A percentile compares a stretch with the other conserved stretches of the same genome.
phyloP scores from a whole-genome alignment of 108 stramenopile species.

The Epithemia pelagica region DNA sequence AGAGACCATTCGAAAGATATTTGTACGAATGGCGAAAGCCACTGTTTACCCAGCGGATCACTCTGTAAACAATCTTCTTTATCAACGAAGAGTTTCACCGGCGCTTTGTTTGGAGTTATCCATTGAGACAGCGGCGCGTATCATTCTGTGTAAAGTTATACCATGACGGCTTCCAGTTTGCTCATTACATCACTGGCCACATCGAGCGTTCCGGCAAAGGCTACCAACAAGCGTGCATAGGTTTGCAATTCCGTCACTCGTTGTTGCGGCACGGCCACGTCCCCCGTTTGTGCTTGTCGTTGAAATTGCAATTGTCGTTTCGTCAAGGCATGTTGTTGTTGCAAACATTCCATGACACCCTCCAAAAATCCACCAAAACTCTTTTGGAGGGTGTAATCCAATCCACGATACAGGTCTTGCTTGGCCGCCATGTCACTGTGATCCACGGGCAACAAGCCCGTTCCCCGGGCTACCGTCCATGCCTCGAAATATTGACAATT shows the following conservation, averaged over 20 bases:
- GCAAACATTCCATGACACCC: slow-evolving; percentile 35
- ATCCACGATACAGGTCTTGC: slow-evolving; percentile 19
- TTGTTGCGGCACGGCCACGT: slow-evolving; percentile 6
- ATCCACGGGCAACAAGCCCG: slow-evolving; percentile 30
- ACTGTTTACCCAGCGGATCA: too few relatives aligned
- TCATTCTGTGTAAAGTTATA: too few relatives aligned
- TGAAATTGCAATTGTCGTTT: background rate
- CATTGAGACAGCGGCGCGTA: too few relatives aligned
- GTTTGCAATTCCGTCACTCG: slow-evolving; percentile 43
- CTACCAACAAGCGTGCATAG: slow-evolving; percentile 54
- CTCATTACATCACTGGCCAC: slow-evolving; percentile 20
- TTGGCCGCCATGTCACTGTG: slow-evolving; percentile 30
- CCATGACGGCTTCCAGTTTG: slow-evolving; percentile 28
- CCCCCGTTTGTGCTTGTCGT: background rate
- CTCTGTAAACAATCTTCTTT: too few relatives aligned
- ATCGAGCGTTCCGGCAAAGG: slow-evolving; percentile 55
- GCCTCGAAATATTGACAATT: slow-evolving; percentile 47
- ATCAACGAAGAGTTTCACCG: too few relatives aligned
- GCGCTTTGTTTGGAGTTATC: too few relatives aligned
- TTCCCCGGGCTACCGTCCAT: slow-evolving; percentile 22
- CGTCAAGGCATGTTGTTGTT: slow-evolving; percentile 20
- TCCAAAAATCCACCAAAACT: slow-evolving; percentile 24
- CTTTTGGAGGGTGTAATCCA: slow-evolving; percentile 29
- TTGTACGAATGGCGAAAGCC: too few relatives aligned
- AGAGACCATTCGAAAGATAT: too few relatives aligned